Evolutionary conservation across 2,329 filamentous ascomycete species (phyloP), one percentile per base, ranked within the genome.

Genomic region (Neoscytalidium dimidiatum): DNA sequence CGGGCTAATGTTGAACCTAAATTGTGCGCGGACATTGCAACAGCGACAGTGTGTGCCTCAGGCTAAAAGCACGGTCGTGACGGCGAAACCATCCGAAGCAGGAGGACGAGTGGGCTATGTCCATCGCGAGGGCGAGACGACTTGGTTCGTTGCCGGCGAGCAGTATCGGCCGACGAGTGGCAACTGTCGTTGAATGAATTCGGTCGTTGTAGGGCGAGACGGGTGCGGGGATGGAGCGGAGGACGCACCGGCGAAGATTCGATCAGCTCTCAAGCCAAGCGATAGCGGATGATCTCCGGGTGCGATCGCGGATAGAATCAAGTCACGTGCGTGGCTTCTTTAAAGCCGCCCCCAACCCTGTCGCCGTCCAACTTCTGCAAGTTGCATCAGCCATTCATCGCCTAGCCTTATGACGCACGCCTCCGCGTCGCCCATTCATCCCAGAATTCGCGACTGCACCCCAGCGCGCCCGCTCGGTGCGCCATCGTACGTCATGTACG

Each of bases 401-500:
- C 28, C 41, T 41, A 23, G 28, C 41, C 23, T 38, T 23, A 60
- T 60, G 56, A 60, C 56, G 56, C 56, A 60, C 28, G 9, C 56
- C n/a, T 35, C 38, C 35, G 53, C 53, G 11, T 44, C 38, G 35
- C 53, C 1, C 38, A 19, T 46, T 33, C 28, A 23, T 60, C 41
- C 56, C 38, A 58, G 23, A n/a, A 14, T 43, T 44, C 53, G 35
- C 53, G 38, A 60, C 56, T 46, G 28, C 53, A 3, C 21, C 33
- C 49, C 33, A 26, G 33, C 13, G 31, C 28, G n/a, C 11, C 26
- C n/a, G 14, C 11, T 17, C 8, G 38, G 56, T 60, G 56, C 56
- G 56, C 56, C 56, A 60, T 60, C 38, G 43, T 44, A 60, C 56
- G 56, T 60, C 56, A 60, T 60, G 56, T 44, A 60, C 38, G 56